Conservation (phyloP, 1,139 yeast genomes). For the Casaregolazyma suthepensis region DNA sequence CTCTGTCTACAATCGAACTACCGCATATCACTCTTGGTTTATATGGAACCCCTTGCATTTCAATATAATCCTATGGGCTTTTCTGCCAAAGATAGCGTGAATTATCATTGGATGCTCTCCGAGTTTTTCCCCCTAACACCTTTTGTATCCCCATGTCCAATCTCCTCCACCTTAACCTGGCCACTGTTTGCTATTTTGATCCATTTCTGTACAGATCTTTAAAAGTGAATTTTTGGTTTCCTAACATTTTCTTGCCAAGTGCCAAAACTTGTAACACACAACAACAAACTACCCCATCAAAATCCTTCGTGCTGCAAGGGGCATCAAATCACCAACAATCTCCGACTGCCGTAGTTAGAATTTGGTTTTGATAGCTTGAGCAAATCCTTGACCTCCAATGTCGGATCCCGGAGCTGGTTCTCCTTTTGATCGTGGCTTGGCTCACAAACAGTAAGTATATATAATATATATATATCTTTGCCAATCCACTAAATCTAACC, state of each 20-base stretch:
- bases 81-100: neutral
- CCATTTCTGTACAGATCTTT: neutral
- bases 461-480: neutral
- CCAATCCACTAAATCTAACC: neutral
- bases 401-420: conserved; percentile 25
- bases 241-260: neutral
- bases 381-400: conserved; percentile 7
- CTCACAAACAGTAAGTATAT: neutral
- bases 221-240: neutral
- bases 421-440: conserved; percentile 21
- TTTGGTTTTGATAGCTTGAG: neutral
- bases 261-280: neutral
- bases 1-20: neutral
- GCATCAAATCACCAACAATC: neutral
- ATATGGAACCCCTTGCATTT: neutral
- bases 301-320: neutral
- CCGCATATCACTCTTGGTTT: neutral
- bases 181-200: neutral
- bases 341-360: neutral
- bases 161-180: neutral
- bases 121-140: too few species aligned
- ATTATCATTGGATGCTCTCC: neutral
- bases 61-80: neutral
- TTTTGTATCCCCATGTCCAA: too few species aligned
- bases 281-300: neutral